A percentile compares a stretch with the other conserved stretches of the same genome.
These are phyloP conservation scores for Candida adriatica DNA, from an alignment of 805 yeast species.

Conservation along the genomic window DNA sequence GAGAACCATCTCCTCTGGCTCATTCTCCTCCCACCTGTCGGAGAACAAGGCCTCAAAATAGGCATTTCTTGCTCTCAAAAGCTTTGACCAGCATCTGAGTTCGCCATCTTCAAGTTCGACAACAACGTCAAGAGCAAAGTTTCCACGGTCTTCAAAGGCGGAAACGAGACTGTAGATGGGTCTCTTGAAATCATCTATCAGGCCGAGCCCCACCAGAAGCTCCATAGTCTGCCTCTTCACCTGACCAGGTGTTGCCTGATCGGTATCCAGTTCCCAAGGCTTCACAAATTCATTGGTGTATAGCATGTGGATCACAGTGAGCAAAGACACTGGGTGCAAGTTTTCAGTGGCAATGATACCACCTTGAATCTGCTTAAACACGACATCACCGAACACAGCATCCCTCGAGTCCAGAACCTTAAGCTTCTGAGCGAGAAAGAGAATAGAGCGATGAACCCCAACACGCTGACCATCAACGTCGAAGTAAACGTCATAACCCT, in stretches of 20 bases:
- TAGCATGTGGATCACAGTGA: constrained; percentile 39
- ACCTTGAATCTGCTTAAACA: constrained; percentile 7
- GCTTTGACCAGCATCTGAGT: constrained; percentile 38
- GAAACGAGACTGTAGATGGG: constrained; percentile 1
- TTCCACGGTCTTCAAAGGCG: constrained; percentile 5
- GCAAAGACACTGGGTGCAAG: constrained; percentile 21
- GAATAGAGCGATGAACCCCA: constrained; percentile 22
- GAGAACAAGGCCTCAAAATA: constrained; percentile 58
- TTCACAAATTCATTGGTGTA: constrained; percentile 41
- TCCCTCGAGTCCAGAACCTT: constrained; percentile 29
- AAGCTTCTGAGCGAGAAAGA: constrained; percentile 7
- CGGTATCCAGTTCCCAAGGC: constrained; percentile 35
- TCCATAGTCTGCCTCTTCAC: constrained; percentile 8
- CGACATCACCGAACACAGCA: constrained; percentile 12
- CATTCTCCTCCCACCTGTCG: constrained; percentile 41
- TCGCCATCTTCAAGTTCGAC: constrained; percentile 42
- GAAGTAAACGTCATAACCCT: constrained; percentile 33
- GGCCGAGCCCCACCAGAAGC: constrained; percentile 8
- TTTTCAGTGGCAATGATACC: constrained; percentile 20
- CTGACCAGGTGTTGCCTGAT: not conserved
- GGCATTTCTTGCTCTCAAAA: constrained; percentile 51
- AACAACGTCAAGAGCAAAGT: constrained; percentile 31
- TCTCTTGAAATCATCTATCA: constrained; percentile 14
- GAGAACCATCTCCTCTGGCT: constrained; percentile 19
- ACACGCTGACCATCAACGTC: constrained; percentile 24